Base-by-base conservation (phyloP, 768 basidiomycete genomes). In the Phylloporus sp. region DNA sequence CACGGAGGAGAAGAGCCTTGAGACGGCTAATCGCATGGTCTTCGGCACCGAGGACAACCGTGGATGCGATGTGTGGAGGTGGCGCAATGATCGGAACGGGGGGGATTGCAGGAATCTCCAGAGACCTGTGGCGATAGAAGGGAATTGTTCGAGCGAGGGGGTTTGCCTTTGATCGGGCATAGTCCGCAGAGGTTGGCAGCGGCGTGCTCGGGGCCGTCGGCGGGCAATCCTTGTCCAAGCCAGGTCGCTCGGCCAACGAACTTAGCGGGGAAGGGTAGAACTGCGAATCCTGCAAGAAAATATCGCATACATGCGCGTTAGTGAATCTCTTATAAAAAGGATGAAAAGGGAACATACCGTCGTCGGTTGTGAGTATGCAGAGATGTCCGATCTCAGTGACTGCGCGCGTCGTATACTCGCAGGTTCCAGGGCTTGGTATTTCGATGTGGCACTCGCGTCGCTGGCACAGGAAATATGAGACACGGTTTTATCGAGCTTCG, bases 31-130 rank as follows among this genome's bases (percentile, higher is more conserved):
- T 74, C 2, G 80, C 77, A 13, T 61, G 45, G 23, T 72, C 72
- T 38, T 76, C 77, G 1, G 46, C 42, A 18, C 65, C 71, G 15
- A 21, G 38, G 14, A 64, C 29, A 0, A 20, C 2, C 0, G 42
- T 70, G 67, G 21, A 56, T 29, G 6, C 64, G 49, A 21, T 62
- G 57, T 8, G 67, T 58, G 55, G 40, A 0, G 81, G 78, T 2
- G 81, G 81, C 5, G 79, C 79, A 13, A 82, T 76, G 44, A 80
- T 70, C 0, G 81, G 80, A 0, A 81, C 71, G 0, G 55, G 46
- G 6, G 57, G 53, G 6, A 58, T 64, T 9, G 17, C 3, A 1
- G 49, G 42, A 1, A 34, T 18, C 2, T 37, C 37, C 8, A 22
- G 14, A n/a, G 46, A 49, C 21, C 31, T 27, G 15, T 14, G 40